phyloP scores from a whole-genome alignment of 2,329 filamentous ascomycete genomes.

The Diplocarpon rosae region DNA sequence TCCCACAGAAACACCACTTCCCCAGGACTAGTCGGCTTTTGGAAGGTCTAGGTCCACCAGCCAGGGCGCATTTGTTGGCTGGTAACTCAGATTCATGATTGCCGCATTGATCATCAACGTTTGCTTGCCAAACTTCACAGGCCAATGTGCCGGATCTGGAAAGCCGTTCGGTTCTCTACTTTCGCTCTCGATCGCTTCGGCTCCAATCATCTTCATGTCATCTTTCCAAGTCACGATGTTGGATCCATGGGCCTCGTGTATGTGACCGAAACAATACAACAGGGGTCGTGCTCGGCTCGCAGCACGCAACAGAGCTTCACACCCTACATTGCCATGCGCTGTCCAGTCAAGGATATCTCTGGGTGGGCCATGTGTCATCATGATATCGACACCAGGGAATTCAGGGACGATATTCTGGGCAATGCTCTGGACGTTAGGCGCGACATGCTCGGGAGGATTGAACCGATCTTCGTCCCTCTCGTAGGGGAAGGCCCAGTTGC shows the following conservation, averaged over 20 bases:
- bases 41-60: conserved; percentile 32
- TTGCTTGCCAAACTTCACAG: conserved; percentile 24
- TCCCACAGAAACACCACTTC: not conserved
- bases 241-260: conserved; percentile 44
- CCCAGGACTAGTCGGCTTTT: not conserved
- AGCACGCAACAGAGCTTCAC: conserved; percentile 41
- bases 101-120: conserved; percentile 46
- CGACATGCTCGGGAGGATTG: conserved; percentile 13
- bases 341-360: conserved; percentile 36
- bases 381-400: conserved; percentile 34
- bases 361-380: conserved; percentile 52
- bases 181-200: conserved; percentile 15
- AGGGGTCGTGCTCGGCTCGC: conserved; percentile 37
- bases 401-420: conserved; percentile 15
- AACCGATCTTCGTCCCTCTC: conserved; percentile 22
- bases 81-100: conserved; percentile 34
- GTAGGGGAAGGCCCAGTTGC: conserved; percentile 26
- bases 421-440: conserved; percentile 12
- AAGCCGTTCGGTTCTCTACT: conserved; percentile 3
- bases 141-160: not conserved
- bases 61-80: conserved; percentile 40
- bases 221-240: conserved; percentile 41
- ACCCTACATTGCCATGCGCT: conserved; percentile 31
- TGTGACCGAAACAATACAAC: conserved; percentile 53
- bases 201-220: conserved; percentile 12